Evolutionary conservation across 2,329 filamentous ascomycete species (phyloP).

Genomic region (Chaetomium strumarium): DNA sequence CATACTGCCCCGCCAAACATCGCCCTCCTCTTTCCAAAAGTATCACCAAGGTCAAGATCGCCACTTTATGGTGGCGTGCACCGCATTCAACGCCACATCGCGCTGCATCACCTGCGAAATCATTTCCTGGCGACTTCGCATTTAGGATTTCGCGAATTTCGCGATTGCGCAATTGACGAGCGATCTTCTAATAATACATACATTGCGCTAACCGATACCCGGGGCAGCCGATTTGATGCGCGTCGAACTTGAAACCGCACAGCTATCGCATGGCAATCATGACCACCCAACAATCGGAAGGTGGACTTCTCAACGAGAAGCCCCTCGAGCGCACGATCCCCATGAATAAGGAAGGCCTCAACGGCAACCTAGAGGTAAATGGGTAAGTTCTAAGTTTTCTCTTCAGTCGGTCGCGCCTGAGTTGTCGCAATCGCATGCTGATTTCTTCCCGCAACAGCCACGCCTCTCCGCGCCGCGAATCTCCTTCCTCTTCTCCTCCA

Average conservation of each 20-base stretch:
- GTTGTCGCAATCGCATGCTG: conserved; percentile 3
- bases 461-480: conserved; percentile 12
- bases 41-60: conserved; percentile 3
- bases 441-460: conserved; percentile 18
- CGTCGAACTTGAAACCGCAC: conserved; percentile 17
- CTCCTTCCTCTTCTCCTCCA: conserved; percentile 8
- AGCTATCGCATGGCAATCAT: conserved; percentile 46
- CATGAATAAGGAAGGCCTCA: conserved; percentile 36
- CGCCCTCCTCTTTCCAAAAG: conserved; percentile 5
- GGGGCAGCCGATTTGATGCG: conserved; percentile 23
- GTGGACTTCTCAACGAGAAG: conserved; percentile 42
- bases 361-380: conserved; percentile 37
- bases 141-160: neutral
- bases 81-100: neutral
- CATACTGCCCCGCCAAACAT: conserved; percentile 13
- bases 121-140: neutral
- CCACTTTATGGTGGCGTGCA: conserved; percentile 2
- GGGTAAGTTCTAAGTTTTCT: conserved; percentile 46
- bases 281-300: conserved; percentile 44
- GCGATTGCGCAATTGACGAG: neutral
- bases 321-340: conserved; percentile 42
- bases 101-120: neutral
- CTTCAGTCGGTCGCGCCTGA: conserved; percentile 1
- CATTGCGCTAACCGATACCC: conserved; percentile 15
- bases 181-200: conserved; percentile 7